Conservation (phyloP, 2,329 filamentous ascomycete genomes). For the Thermoascus crustaceus region DNA sequence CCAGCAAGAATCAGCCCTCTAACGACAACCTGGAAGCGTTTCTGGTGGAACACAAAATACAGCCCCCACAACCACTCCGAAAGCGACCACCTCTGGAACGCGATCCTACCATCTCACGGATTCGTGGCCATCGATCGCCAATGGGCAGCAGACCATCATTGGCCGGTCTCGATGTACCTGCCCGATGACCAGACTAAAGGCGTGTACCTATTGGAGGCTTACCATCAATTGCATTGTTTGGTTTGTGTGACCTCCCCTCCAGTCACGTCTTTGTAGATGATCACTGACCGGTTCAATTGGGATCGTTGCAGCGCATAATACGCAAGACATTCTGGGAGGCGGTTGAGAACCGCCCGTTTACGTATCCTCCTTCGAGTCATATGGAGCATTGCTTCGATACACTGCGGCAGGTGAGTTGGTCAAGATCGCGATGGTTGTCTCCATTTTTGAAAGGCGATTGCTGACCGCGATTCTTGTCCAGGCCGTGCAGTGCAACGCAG, state of each 20-base stretch:
- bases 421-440: background rate
- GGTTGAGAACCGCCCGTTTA: constrained; percentile 2
- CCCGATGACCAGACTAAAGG: constrained; percentile 10
- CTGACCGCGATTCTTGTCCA: background rate
- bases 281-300: background rate
- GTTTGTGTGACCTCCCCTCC: constrained; percentile 1
- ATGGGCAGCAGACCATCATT: constrained; percentile 13
- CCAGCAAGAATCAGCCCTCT: background rate
- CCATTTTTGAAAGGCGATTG: background rate
- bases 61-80: constrained; percentile 11
- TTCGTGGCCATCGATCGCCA: constrained; percentile 19
- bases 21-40: background rate
- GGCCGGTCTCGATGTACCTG: constrained; percentile 14
- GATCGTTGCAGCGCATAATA: constrained; percentile 5
- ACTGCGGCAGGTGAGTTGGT: constrained; percentile 6
- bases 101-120: constrained; percentile 18
- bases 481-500: constrained; percentile 10
- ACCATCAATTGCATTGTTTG: constrained; percentile 14
- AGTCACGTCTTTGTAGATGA: background rate
- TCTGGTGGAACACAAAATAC: constrained; percentile 10
- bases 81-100: constrained; percentile 16
- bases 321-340: constrained; percentile 11
- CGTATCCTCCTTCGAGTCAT: constrained; percentile 7
- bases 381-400: constrained; percentile 11
- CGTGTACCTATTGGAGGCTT: constrained; percentile 14